Conservation (phyloP, 2,329 filamentous ascomycete genomes). For the Cladosporium sp. region DNA sequence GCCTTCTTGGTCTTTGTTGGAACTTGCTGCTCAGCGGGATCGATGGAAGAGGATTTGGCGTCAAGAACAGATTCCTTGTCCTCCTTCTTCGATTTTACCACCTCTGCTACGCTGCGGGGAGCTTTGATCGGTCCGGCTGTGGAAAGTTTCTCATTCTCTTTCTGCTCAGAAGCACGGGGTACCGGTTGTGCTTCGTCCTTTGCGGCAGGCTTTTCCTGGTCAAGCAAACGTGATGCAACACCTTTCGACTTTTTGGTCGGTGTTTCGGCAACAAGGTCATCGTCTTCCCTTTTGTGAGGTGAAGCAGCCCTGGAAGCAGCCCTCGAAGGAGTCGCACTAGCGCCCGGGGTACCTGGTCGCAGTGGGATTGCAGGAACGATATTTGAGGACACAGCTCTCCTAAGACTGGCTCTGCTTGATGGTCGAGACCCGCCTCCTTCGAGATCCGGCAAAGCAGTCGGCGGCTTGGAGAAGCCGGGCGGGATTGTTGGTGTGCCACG, state of each 20-base stretch:
- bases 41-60: neutral
- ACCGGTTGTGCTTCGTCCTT: neutral
- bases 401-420: conserved; percentile 33
- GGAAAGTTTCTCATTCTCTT: conserved; percentile 18
- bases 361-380: conserved; percentile 38
- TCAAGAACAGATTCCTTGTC: neutral
- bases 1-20: neutral
- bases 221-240: neutral
- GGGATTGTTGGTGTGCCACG: conserved; percentile 43
- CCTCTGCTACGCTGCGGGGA: conserved; percentile 4
- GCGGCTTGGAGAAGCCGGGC: conserved; percentile 38
- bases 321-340: conserved; percentile 30
- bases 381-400: conserved; percentile 26
- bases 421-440: conserved; percentile 25
- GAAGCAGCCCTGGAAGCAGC: conserved; percentile 9
- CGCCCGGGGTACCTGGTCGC: conserved; percentile 34
- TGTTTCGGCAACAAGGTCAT: conserved; percentile 16
- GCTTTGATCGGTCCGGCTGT: conserved; percentile 13
- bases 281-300: conserved; percentile 19
- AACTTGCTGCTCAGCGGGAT: neutral
- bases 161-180: neutral
- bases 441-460: conserved; percentile 23
- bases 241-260: conserved; percentile 18
- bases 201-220: neutral
- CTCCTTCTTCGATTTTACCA: conserved; percentile 7